Percentiles rank a stretch among this genome's conserved stretches.
Conservation (phyloP, 352 stramenopile genomes). For the Phytophthora niederhauseri region DNA sequence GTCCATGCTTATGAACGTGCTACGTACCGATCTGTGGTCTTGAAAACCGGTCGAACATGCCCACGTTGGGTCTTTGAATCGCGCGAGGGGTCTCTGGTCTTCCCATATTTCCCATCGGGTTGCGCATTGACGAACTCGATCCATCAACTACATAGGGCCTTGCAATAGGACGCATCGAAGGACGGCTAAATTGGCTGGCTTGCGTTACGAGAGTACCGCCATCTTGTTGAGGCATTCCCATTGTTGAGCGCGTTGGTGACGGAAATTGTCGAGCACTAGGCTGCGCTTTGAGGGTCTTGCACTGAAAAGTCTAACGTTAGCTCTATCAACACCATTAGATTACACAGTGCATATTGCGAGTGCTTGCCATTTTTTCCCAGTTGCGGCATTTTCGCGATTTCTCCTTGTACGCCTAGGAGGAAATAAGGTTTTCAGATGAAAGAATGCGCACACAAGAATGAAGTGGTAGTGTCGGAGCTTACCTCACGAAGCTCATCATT, state of each 20-base stretch:
- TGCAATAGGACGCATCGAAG: slow-evolving; percentile 45
- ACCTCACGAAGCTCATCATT: slow-evolving; percentile 86
- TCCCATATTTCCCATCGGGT: slow-evolving; percentile 36
- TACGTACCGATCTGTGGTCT: slow-evolving; percentile 64
- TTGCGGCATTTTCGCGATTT: slow-evolving; percentile 87
- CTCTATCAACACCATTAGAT: background rate
- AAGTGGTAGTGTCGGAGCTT: background rate
- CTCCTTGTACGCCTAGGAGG: slow-evolving; percentile 79
- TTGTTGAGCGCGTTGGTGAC: slow-evolving; percentile 57
- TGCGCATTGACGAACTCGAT: slow-evolving; percentile 33
- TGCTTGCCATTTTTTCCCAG: slow-evolving; percentile 86
- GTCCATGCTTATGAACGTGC: background rate
- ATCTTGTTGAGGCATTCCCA: slow-evolving; percentile 41
- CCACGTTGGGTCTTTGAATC: slow-evolving; percentile 55
- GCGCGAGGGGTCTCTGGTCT: slow-evolving; percentile 51
- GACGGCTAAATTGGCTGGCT: slow-evolving; percentile 54
- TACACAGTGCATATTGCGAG: background rate
- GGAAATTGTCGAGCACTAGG: slow-evolving; percentile 54
- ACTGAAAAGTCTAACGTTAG: slow-evolving; percentile 37
- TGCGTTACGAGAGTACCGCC: slow-evolving; percentile 33
- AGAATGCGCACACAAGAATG: background rate
- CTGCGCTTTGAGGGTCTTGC: slow-evolving; percentile 74
- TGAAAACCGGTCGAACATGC: slow-evolving; percentile 69
- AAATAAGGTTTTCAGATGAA: background rate
- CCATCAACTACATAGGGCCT: slow-evolving; percentile 32